Conservation (phyloP, 805 yeast genomes). For the Candida takata region DNA sequence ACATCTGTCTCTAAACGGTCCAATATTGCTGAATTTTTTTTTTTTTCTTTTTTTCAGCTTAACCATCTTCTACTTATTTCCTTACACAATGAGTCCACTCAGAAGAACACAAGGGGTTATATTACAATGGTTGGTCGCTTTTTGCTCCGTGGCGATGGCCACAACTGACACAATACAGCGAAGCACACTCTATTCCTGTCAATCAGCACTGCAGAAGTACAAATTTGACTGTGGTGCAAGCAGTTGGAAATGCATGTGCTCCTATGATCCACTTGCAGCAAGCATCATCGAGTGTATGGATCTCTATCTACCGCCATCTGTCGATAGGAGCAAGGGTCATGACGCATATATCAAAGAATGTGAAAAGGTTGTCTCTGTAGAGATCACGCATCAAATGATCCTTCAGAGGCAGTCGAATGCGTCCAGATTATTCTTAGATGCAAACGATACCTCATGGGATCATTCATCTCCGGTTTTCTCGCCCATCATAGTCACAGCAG, state of each 20-base stretch:
- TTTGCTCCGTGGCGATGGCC: slow-evolving; percentile 6
- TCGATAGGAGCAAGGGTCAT: slow-evolving; percentile 3
- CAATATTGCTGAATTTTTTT: too few relatives aligned
- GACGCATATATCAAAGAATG: slow-evolving; percentile 8
- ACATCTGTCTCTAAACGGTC: too few relatives aligned
- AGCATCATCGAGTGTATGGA: slow-evolving; percentile 18
- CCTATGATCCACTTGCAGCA: slow-evolving; percentile 14
- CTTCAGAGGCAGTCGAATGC: slow-evolving; percentile 9
- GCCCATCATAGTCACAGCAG: slow-evolving; percentile 12
- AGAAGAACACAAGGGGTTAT: too few relatives aligned
- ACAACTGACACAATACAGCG: slow-evolving; percentile 19
- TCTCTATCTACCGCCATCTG: slow-evolving; percentile 11
- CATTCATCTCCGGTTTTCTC: slow-evolving; percentile 7
- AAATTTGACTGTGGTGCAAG: slow-evolving; percentile 15
- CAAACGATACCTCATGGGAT: slow-evolving; percentile 7
- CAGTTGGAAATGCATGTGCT: slow-evolving; percentile 15
- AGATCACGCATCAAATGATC: slow-evolving; percentile 8
- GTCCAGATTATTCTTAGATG: slow-evolving; percentile 3
- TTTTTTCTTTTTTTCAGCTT: too few relatives aligned
- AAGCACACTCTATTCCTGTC: slow-evolving; percentile 20
- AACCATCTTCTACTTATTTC: too few relatives aligned
- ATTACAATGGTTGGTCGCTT: too few relatives aligned
- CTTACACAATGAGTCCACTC: too few relatives aligned
- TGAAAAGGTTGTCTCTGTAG: slow-evolving; percentile 1
- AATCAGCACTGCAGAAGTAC: slow-evolving; percentile 12